These are phyloP conservation scores for Neopestalotiopsis rosae DNA, from an alignment of 2,329 filamentous ascomycete genomes.

Conservation along the genomic window DNA sequence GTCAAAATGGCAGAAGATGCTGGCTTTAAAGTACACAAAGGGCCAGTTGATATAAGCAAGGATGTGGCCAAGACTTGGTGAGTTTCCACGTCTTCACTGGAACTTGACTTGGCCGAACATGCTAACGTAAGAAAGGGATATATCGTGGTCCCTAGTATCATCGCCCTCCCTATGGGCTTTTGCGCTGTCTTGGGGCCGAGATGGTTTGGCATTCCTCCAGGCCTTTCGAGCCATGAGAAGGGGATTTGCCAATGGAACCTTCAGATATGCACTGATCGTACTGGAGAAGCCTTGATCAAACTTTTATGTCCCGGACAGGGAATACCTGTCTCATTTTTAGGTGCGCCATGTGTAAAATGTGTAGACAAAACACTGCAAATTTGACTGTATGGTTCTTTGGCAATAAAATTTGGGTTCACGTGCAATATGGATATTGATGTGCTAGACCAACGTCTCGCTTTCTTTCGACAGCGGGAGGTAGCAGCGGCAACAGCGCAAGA, in stretches of 20 bases:
- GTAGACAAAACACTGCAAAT: background rate
- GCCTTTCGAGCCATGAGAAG: constrained; percentile 66
- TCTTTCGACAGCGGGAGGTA: background rate
- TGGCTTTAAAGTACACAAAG: constrained; percentile 49
- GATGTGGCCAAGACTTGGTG: constrained; percentile 66
- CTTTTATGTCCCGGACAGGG: background rate
- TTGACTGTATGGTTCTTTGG: background rate
- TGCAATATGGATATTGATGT: background rate
- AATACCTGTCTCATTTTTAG: background rate
- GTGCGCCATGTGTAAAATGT: background rate
- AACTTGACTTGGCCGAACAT: no score
- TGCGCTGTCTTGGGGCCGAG: constrained; percentile 63
- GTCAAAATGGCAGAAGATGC: constrained; percentile 53
- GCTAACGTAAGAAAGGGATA: constrained; percentile 52
- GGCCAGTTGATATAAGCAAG: constrained; percentile 61
- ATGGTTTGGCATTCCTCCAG: constrained; percentile 65
- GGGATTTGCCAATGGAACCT: constrained; percentile 63
- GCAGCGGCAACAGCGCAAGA: background rate
- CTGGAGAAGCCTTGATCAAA: constrained; percentile 50
- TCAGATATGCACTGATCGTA: constrained; percentile 63
- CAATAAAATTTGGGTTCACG: background rate
- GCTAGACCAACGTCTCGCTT: background rate
- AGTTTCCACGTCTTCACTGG: constrained; percentile 3
- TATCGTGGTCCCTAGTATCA: constrained; percentile 65
- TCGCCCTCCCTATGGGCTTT: constrained; percentile 67